Evolutionary conservation across 176 grass and related monocot genomes (phyloP).

Genomic region (Ananas comosus): DNA sequence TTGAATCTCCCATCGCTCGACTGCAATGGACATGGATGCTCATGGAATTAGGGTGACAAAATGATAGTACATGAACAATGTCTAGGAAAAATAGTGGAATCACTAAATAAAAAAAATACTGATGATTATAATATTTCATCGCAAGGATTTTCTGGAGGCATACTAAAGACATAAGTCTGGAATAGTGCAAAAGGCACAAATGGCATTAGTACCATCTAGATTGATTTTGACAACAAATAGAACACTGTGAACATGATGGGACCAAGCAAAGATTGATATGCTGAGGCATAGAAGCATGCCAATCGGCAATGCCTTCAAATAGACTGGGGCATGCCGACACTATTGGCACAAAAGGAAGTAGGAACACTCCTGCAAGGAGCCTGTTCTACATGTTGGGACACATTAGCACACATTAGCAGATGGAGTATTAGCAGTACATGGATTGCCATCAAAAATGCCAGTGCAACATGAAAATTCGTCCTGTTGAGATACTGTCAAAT

Average conservation of each 20-base stretch:
- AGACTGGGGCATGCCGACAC: background rate
- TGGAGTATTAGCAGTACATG: background rate
- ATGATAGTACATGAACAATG: background rate
- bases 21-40: constrained; percentile 33
- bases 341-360: background rate
- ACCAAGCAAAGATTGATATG: background rate
- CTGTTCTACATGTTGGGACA: background rate
- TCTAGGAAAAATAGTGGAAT: background rate
- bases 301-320: background rate
- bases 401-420: background rate
- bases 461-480: no score
- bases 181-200: no score
- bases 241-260: no score
- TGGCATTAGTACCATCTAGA: no score
- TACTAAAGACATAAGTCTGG: background rate
- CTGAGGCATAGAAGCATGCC: background rate
- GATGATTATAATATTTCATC: background rate
- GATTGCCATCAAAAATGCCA: background rate
- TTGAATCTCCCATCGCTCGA: constrained; percentile 68
- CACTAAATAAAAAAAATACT: background rate
- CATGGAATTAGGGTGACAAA: constrained; percentile 11
- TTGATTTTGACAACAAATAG: no score
- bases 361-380: background rate
- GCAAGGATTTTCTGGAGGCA: background rate
- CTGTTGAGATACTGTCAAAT: no score